phyloP scores from a whole-genome alignment of 1,139 yeast genomes.

The Sugiyamaella xylanicola region DNA sequence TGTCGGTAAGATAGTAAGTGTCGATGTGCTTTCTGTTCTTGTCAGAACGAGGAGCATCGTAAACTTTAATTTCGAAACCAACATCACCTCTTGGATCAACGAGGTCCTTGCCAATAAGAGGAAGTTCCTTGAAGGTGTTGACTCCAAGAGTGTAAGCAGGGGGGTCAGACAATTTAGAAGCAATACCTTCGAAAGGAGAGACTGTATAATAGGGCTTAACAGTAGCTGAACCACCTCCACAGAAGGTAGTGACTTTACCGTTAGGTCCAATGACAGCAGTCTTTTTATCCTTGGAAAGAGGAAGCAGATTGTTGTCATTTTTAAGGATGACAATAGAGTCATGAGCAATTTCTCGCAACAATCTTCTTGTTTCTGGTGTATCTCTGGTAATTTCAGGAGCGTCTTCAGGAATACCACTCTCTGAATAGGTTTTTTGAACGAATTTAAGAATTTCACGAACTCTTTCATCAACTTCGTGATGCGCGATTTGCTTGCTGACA shows the following conservation, averaged over 20 bases:
- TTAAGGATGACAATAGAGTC: constrained; percentile 56
- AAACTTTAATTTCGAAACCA: constrained; percentile 51
- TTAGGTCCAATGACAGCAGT: constrained; percentile 57
- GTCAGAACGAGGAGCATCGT: constrained; percentile 45
- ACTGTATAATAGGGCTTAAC: constrained; percentile 50
- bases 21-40: constrained; percentile 47
- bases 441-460: constrained; percentile 51
- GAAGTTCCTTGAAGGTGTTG: constrained; percentile 41
- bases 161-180: constrained; percentile 37
- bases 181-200: constrained; percentile 51
- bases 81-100: constrained; percentile 42
- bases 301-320: constrained; percentile 51
- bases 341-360: constrained; percentile 52
- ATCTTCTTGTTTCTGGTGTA: constrained; percentile 49
- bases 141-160: constrained; percentile 47
- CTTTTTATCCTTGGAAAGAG: constrained; percentile 45
- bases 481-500: constrained; percentile 29
- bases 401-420: constrained; percentile 49
- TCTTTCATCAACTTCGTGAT: constrained; percentile 46
- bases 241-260: constrained; percentile 48
- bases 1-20: constrained; percentile 40
- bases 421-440: constrained; percentile 47
- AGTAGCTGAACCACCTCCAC: constrained; percentile 61
- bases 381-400: constrained; percentile 49
- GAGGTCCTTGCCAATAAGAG: constrained; percentile 39